Base-by-base conservation (phyloP, 73 alveolate species). In the Paramecium pentaurelia region DNA sequence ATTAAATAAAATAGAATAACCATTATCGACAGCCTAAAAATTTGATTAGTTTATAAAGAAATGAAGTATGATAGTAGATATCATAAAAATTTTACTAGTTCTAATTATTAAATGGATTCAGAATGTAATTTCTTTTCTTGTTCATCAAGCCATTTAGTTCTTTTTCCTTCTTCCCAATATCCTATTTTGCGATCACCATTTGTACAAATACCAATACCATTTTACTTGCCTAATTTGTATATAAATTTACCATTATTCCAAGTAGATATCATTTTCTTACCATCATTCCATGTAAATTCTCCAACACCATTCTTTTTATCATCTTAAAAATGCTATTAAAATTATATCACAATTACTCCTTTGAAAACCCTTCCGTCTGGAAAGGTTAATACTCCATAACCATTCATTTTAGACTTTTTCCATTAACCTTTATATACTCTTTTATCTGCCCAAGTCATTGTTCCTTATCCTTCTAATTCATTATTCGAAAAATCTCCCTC, bases 291-390 rank as follows among this genome's bases (percentile, higher is more conserved):
- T 3, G 22, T 47, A 80, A 80, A 80, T 47, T 80, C 44, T 1
- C 91, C 91, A 12, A 42, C n/a, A 5, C 91, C 91, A 80, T 80
- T 34, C 28, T 80, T 80, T 11, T 80, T 80, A 80, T 80, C 91
- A 45, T 80, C 91, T 45, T 40, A 45, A 80, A 45, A 80, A 32
- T 28, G 28, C 91, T 80, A 37, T 54, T 27, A 12, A 75, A 38
- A 45, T 27, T 42, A 6, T 45, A 45, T 6, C 11, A n/a, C 34
- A 27, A 42, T 45, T 80, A 80, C 91, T 20, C 91, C 91, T 47
- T 44, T 94, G 77, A 95, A 95, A n/a, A 54, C 49, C 10, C 94
- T 86, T 11, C 98, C 98, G 68, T 95, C 97, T 25, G 92, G 75
- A 94, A 95, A 95, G 14, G 91, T 45, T 86, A 94, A 77, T 25